Conservation (phyloP, 257 asterid genomes). For the Solanum commersonii region DNA sequence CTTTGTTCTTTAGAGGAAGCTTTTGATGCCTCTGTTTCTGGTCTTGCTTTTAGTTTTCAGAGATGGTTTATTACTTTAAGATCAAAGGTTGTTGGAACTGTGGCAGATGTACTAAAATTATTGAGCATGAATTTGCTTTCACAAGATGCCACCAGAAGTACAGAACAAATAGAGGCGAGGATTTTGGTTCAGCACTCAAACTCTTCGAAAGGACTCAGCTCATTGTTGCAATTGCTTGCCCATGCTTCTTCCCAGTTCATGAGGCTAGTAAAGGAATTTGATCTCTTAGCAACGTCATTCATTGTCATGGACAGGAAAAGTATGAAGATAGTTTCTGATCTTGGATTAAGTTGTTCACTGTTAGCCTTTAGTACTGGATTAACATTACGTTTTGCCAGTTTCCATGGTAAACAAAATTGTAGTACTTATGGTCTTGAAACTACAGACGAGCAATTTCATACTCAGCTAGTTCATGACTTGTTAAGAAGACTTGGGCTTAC, state of each 20-base stretch:
- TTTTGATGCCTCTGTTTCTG: slow-evolving; percentile 34
- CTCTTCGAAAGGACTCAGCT: slow-evolving; percentile 7
- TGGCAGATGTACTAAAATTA: slow-evolving; percentile 33
- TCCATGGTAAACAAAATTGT: slow-evolving; percentile 19
- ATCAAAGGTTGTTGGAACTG: slow-evolving; percentile 35
- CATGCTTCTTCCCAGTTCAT: slow-evolving; percentile 38
- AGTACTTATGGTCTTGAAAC: slow-evolving; percentile 9
- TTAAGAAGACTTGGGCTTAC: slow-evolving; percentile 37
- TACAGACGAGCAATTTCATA: slow-evolving; percentile 20
- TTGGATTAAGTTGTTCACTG: slow-evolving; percentile 69
- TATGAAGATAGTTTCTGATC: slow-evolving; percentile 37
- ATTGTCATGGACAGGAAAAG: slow-evolving; percentile 53
- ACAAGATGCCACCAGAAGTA: slow-evolving; percentile 13
- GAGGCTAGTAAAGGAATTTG: slow-evolving; percentile 56
- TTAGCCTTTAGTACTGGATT: slow-evolving; percentile 73
- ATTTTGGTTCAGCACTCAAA: slow-evolving; percentile 3
- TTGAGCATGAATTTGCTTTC: slow-evolving; percentile 17
- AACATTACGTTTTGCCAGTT: slow-evolving; percentile 30
- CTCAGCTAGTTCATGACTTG: slow-evolving; percentile 48
- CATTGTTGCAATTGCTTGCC: slow-evolving; percentile 23
- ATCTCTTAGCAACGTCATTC: slow-evolving; percentile 44
- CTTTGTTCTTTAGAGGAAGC: slow-evolving; percentile 33
- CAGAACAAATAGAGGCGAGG: slow-evolving; percentile 13
- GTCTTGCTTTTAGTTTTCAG: slow-evolving; percentile 40
- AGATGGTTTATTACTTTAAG: slow-evolving; percentile 66